A percentile compares a stretch with the other conserved stretches of the same genome.
Conservation (phyloP, 768 basidiomycete species). For the Artomyces pyxidatus region DNA sequence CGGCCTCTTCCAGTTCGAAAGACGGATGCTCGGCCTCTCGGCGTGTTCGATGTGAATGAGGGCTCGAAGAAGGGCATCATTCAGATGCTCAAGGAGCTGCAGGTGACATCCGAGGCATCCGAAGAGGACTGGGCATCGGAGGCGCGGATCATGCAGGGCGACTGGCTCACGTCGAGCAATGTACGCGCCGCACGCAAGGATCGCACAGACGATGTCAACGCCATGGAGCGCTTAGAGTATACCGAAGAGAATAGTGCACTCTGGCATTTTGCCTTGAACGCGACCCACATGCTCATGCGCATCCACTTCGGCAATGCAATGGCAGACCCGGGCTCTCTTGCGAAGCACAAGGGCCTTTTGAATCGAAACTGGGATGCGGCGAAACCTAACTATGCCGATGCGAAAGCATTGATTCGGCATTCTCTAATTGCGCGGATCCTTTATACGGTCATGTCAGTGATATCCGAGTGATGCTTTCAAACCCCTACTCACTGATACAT, state of each 20-base stretch:
- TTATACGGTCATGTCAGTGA: neutral
- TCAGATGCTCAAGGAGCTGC: conserved; percentile 18
- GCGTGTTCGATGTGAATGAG: conserved; percentile 3
- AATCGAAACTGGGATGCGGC: neutral
- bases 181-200: neutral
- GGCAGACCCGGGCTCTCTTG: neutral
- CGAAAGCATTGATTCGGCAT: neutral
- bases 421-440: neutral
- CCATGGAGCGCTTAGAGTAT: neutral
- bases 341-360: neutral
- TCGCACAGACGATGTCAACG: neutral
- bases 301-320: neutral
- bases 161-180: conserved; percentile 21
- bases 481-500: too few species aligned
- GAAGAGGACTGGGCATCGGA: conserved; percentile 17
- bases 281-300: neutral
- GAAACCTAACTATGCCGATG: neutral
- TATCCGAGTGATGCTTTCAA: neutral
- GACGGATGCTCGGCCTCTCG: neutral
- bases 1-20: neutral
- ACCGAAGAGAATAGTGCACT: neutral
- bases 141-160: conserved; percentile 20
- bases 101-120: conserved; percentile 13
- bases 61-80: conserved; percentile 24
- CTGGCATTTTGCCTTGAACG: neutral